phyloP scores from a whole-genome alignment of 495 filamentous ascomycete species.

The Recurvomyces mirabilis region DNA sequence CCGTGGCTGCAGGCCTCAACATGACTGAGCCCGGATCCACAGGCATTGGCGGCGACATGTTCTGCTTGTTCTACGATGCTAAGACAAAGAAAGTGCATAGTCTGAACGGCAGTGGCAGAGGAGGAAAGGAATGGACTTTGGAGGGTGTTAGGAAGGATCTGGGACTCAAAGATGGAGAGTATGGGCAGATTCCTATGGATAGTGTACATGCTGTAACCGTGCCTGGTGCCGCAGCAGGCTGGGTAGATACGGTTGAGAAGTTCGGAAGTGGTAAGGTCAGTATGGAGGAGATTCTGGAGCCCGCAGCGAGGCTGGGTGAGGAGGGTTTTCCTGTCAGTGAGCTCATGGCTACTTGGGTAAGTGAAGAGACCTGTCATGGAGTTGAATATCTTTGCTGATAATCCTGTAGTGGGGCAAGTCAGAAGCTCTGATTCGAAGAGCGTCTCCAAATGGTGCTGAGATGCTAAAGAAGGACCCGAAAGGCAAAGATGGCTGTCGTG shows the following conservation, averaged over 20 bases:
- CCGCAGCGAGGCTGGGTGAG: constrained; percentile 79
- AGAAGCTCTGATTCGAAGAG: constrained; percentile 49
- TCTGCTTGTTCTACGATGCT: constrained; percentile 86
- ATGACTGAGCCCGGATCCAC: constrained; percentile 89
- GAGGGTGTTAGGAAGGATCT: constrained; percentile 58
- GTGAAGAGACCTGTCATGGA: constrained; percentile 25
- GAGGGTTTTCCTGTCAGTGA: constrained; percentile 84
- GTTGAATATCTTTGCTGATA: constrained; percentile 1
- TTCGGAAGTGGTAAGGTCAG: constrained; percentile 83
- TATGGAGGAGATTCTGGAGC: constrained; percentile 65
- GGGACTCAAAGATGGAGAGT: constrained; percentile 49
- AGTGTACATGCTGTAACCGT: constrained; percentile 75
- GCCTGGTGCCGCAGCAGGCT: constrained; percentile 85
- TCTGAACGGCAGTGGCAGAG: constrained; percentile 83
- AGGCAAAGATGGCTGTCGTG: constrained; percentile 52
- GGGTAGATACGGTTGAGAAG: constrained; percentile 81
- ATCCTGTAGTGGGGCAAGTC: constrained; percentile 52
- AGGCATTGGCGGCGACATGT: constrained; percentile 97
- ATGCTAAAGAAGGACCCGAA: constrained; percentile 65
- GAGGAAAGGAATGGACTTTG: constrained; percentile 56
- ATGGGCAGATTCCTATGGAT: constrained; percentile 57
- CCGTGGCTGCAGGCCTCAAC: constrained; percentile 79
- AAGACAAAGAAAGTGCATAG: constrained; percentile 69
- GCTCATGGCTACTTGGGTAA: constrained; percentile 57
- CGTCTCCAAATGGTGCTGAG: constrained; percentile 75